Evolutionary conservation across 192 early-diverging fungal genomes (phyloP).

Genomic region (Podochytrium sp.): DNA sequence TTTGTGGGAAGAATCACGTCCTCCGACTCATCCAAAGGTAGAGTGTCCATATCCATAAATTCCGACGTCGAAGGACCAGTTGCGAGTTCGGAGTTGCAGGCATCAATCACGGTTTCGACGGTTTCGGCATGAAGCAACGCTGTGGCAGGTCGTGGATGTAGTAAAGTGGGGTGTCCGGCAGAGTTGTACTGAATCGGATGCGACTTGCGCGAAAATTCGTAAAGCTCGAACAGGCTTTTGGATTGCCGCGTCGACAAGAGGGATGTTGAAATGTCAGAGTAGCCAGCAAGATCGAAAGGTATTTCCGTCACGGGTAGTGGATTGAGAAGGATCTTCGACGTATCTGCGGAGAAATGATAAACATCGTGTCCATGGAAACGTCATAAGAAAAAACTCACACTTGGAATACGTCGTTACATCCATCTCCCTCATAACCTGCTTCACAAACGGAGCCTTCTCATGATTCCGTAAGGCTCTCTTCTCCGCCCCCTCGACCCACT

Average conservation of each 20-base stretch:
- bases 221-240: not conserved
- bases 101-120: not conserved
- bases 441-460: not conserved
- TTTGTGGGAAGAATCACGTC: not conserved
- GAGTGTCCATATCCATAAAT: conserved; percentile 7
- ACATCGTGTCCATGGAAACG: not conserved
- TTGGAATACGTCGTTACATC: not conserved
- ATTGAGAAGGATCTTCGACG: not conserved
- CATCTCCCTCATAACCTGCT: not conserved
- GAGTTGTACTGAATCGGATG: not conserved
- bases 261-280: not conserved
- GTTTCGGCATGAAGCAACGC: not conserved
- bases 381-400: not conserved
- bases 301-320: not conserved
- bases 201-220: not conserved
- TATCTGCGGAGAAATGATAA: not conserved
- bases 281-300: not conserved
- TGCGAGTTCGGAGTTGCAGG: not conserved
- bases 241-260: not conserved
- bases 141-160: not conserved
- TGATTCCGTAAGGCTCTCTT: not conserved
- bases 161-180: not conserved
- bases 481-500: not conserved
- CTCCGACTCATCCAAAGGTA: conserved; percentile 1
- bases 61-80: not conserved